Base-by-base conservation (phyloP, 1,284 basidiomycete species). In the Schizopora paradoxa region DNA sequence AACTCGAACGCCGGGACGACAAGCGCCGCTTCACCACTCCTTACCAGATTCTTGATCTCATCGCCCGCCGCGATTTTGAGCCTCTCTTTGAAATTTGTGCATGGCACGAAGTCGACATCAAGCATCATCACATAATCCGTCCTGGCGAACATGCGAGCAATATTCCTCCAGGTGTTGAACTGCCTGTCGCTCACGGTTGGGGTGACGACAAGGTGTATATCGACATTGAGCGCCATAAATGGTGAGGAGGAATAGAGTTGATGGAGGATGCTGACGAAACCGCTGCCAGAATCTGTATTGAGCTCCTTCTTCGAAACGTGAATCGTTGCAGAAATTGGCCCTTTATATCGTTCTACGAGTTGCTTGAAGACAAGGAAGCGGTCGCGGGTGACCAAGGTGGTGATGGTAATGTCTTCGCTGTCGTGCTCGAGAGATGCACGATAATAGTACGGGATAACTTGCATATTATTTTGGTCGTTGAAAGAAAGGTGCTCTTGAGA, bases 111-210 rank as follows among this genome's bases (percentile, higher is more conserved):
- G 61, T 91, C 88, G 50, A 91, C 82, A 61, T 91, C 89, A 43
- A 92, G 77, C 81, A 91, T 87, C 81, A 91, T 86, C 42, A 91
- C 76, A 55, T 78, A 88, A 51, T 84, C 76, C 4, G 88, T 90
- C 10, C 86, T 74, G 1, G 87, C 82, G 57, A 88, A 87, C 43
- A 88, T 69, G 33, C 88, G 76, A 8, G 89, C 89, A 27, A 81
- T 74, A 59, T 91, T 91, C 32, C 90, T 74, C 86, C 89, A 91
- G 31, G 86, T 79, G 63, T 91, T 91, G 68, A 92, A 84, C 59
- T 90, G 79, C 3, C 87, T 73, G 51, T 85, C 81, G 56, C 66
- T 61, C 46, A 62, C 47, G 49, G 87, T 88, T 2, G 80, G 75
- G 46, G 91, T 89, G 55, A 93, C 73, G 26, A 93, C 80, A 25